A percentile compares a stretch with the other conserved stretches of the same genome.
Evolutionary conservation across 73 alveolate species (phyloP).

Genomic region (Chromera velia): DNA sequence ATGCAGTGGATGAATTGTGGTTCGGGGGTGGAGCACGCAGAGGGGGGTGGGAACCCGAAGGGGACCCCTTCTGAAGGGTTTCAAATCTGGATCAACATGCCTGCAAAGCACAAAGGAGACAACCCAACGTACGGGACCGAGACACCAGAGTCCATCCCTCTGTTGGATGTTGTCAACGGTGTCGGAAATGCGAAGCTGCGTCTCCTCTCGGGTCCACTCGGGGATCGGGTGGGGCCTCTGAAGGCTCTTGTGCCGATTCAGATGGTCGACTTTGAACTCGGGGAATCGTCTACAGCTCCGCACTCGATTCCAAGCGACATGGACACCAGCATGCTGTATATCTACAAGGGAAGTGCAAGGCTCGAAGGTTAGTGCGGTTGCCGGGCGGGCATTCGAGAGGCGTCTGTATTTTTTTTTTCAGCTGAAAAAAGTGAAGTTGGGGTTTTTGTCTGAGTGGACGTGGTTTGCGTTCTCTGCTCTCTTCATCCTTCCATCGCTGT

Average conservation of each 20-base stretch:
- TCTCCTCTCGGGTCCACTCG: background rate
- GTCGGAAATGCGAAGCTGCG: slow-evolving; percentile 20
- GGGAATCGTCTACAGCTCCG: background rate
- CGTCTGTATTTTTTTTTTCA: too few species aligned
- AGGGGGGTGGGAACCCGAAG: slow-evolving; percentile 38
- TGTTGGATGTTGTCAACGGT: slow-evolving; percentile 14
- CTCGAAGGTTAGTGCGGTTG: too few species aligned
- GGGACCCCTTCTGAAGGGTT: slow-evolving; percentile 26
- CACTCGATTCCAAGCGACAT: slow-evolving; percentile 16
- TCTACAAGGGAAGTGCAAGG: slow-evolving; percentile 19
- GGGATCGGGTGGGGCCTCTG: slow-evolving; percentile 17
- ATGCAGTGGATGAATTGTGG: slow-evolving; percentile 40
- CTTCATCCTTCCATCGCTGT: too few species aligned
- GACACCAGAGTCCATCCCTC: slow-evolving; percentile 7
- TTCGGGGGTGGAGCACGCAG: slow-evolving; percentile 44
- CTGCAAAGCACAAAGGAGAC: slow-evolving; percentile 33
- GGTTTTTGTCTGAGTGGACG: too few species aligned
- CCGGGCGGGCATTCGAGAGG: too few species aligned
- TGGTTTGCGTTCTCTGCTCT: too few species aligned
- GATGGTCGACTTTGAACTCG: slow-evolving; percentile 18
- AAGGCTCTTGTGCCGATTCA: slow-evolving; percentile 21
- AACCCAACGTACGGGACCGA: slow-evolving; percentile 39
- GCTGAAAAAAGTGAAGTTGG: too few species aligned
- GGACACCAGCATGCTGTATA: slow-evolving; percentile 26
- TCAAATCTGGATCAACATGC: slow-evolving; percentile 41